A percentile compares a stretch with the other conserved stretches of the same genome.
phyloP scores from a whole-genome alignment of 192 early-diverging fungal genomes.

The Ambispora gerdemannii region DNA sequence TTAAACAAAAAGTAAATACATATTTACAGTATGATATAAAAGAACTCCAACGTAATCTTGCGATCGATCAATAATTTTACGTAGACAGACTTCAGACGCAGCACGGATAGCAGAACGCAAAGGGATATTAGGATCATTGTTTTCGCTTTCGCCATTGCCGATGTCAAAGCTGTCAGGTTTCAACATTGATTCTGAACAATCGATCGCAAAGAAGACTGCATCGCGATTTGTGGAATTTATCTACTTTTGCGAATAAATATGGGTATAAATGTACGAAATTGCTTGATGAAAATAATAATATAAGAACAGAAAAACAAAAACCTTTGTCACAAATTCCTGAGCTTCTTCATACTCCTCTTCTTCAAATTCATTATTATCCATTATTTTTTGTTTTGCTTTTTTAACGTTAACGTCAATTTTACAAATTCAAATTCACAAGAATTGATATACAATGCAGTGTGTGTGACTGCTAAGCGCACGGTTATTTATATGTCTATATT shows the following conservation, averaged over 20 bases:
- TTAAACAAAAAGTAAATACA: neutral
- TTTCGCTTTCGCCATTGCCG: constrained; percentile 26
- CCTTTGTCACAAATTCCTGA: neutral
- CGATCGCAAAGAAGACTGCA: constrained; percentile 52
- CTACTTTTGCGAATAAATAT: constrained; percentile 24
- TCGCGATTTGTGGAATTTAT: constrained; percentile 35
- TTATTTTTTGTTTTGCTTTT: neutral
- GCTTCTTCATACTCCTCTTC: neutral
- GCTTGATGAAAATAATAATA: neutral
- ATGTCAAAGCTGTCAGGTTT: no score
- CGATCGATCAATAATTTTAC: constrained; percentile 43
- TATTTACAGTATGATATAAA: constrained; percentile 48
- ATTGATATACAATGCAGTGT: no score
- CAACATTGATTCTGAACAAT: constrained; percentile 48
- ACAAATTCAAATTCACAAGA: no score
- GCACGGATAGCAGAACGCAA: constrained; percentile 42
- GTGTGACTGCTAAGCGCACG: no score
- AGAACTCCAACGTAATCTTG: constrained; percentile 45
- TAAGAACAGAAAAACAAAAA: neutral
- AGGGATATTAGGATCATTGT: constrained; percentile 42
- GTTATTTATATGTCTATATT: no score
- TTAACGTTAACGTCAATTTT: no score
- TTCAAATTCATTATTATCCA: constrained; percentile 4
- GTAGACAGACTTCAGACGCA: constrained; percentile 37
- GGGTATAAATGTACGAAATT: neutral